A percentile compares a stretch with the other conserved stretches of the same genome.
Evolutionary conservation across 208 protist species (phyloP).

Genomic region (Lotmaria passim): DNA sequence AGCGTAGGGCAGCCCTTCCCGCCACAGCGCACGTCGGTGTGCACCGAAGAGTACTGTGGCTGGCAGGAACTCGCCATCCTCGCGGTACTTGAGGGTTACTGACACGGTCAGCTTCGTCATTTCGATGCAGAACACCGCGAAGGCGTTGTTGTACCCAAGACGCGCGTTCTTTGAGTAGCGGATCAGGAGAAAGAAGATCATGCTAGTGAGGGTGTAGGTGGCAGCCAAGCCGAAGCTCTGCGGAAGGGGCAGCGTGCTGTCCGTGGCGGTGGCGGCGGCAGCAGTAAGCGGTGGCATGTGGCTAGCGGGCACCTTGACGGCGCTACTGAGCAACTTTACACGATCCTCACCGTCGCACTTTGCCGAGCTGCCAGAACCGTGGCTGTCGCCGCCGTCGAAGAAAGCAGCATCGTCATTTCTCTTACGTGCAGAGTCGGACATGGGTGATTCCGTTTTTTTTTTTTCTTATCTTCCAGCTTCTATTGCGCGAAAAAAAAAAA

Average conservation of each 20-base stretch:
- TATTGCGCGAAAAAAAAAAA: not conserved
- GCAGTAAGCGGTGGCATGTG: not conserved
- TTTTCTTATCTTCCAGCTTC: not conserved
- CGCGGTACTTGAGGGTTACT: conserved; percentile 45
- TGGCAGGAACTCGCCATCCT: conserved; percentile 44
- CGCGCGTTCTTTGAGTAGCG: conserved; percentile 50
- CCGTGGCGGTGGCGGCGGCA: conserved; percentile 1
- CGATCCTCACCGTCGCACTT: not conserved
- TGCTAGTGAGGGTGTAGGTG: conserved; percentile 55
- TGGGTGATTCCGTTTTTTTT: not conserved
- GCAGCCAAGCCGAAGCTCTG: conserved; percentile 41
- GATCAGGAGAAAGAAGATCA: conserved; percentile 56
- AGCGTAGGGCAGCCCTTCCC: conserved; percentile 47
- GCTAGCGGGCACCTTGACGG: not conserved
- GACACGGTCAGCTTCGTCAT: conserved; percentile 55
- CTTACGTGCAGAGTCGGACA: conserved; percentile 15
- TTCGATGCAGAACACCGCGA: conserved; percentile 56
- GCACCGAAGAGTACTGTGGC: conserved; percentile 34
- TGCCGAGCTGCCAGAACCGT: not conserved
- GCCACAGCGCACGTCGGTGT: conserved; percentile 41
- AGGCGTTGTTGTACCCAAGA: conserved; percentile 43
- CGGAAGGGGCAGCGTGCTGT: conserved; percentile 30
- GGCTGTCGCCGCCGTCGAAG: not conserved
- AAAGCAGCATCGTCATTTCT: conserved; percentile 9
- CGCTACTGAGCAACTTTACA: conserved; percentile 2